A percentile compares a stretch with the other conserved stretches of the same genome.
phyloP scores from a whole-genome alignment of 805 yeast species.

The Candida morakotiae region DNA sequence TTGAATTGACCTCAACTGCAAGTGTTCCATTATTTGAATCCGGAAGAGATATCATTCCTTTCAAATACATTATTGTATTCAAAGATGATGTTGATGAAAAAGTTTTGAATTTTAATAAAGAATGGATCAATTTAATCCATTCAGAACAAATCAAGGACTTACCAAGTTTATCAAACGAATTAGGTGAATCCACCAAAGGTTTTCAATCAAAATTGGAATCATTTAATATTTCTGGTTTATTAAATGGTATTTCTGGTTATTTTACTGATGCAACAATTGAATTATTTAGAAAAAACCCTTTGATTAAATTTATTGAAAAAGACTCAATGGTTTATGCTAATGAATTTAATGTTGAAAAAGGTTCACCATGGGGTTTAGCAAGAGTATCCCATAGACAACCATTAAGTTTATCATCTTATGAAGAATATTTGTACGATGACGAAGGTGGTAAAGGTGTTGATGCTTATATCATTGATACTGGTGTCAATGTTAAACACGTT shows the following conservation, averaged over 20 bases:
- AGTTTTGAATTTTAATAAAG: conserved; percentile 59
- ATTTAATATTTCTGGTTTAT: conserved; percentile 53
- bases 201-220: conserved; percentile 21
- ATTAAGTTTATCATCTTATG: conserved; percentile 63
- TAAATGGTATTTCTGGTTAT: conserved; percentile 82
- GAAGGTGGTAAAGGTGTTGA: conserved; percentile 82
- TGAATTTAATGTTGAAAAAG: conserved; percentile 65
- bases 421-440: conserved; percentile 67
- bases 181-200: conserved; percentile 28
- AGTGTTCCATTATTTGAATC: conserved; percentile 42
- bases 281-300: conserved; percentile 61
- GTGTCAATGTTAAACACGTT: conserved; percentile 68
- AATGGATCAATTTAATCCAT: conserved; percentile 59
- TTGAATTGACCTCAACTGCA: conserved; percentile 22
- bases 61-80: conserved; percentile 83
- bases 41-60: conserved; percentile 53
- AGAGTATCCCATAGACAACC: conserved; percentile 81
- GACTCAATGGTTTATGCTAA: conserved; percentile 68
- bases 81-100: conserved; percentile 57
- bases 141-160: conserved; percentile 23
- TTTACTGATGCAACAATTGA: conserved; percentile 75
- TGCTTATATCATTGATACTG: conserved; percentile 87
- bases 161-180: conserved; percentile 10
- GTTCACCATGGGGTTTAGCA: conserved; percentile 94
- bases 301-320: conserved; percentile 65